Evolutionary conservation across 805 yeast species (phyloP), one percentile per base, ranked within the genome.

Genomic region (Ogataea paraovalis): DNA sequence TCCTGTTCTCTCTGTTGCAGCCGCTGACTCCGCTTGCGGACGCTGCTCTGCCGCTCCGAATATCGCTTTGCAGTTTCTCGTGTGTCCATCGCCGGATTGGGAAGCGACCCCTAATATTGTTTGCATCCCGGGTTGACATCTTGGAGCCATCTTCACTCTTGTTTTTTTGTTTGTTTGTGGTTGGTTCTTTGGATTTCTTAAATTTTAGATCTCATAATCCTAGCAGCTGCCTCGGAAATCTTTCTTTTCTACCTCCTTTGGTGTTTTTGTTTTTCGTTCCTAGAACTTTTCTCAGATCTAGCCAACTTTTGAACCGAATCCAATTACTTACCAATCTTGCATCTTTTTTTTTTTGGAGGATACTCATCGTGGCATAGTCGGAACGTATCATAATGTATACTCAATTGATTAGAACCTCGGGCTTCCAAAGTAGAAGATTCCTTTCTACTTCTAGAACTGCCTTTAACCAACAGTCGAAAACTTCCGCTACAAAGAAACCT

Each of bases 401-500:
- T 30, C 37, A 38, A 38, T 43, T 38, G 38, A 30, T 38, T 22
- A 43, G 36, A 38, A 38, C 28, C 14, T 38, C 45, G 8, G 25
- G 16, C 8, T 7, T 19, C 25, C 43, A 41, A 34, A 20, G 39
- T 33, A 39, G 46, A 44, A 44, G 46, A 44, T 23, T 44, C 13
- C 19, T 44, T 2, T 44, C 46, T 22, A 28, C 38, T 8, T 4
- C 46, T 3, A 39, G 21, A 23, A 14, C 32, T 9, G 42, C 18
- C 16, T 39, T 39, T 28, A 40, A 44, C 20, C 33, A 39, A 22
- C 21, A 28, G 6, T 32, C 23, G 8, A 28, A 21, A 25, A 19
- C 39, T 13, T 9, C 28, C 19, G 14, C 49, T 34, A n/a, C 36
- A 9, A 40, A 53, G 16, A 51, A 55, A 37, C 41, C 33, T 10